A percentile compares a stretch with the other conserved stretches of the same genome.
Evolutionary conservation across 2,329 filamentous ascomycete species (phyloP).

Genomic region (Monilinia aucupariae): DNA sequence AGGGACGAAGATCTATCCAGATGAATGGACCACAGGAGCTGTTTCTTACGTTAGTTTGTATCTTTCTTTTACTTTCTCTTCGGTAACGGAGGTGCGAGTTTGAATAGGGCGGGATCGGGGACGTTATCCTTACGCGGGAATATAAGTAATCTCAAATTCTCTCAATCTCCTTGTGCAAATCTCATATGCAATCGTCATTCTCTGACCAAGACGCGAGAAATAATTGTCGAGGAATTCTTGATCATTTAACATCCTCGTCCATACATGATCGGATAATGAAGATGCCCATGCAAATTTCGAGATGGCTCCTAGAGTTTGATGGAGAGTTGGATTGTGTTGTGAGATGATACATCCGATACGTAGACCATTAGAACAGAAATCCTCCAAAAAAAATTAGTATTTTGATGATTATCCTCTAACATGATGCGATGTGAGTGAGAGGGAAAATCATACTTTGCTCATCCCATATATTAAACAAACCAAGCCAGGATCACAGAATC

Average conservation of each 20-base stretch:
- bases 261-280: conserved; percentile 17
- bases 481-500: conserved; percentile 42
- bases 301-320: conserved; percentile 12
- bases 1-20: conserved; percentile 19
- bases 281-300: conserved; percentile 22
- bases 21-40: conserved; percentile 20
- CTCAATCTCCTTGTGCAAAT: conserved; percentile 12
- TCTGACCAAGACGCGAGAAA: conserved; percentile 8
- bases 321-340: conserved; percentile 17
- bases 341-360: conserved; percentile 35
- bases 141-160: conserved; percentile 15
- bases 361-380: conserved; percentile 44
- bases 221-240: conserved; percentile 16
- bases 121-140: conserved; percentile 1
- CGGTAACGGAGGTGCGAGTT: too few relatives aligned
- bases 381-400: conserved; percentile 22
- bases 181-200: conserved; percentile 16
- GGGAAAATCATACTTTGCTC: conserved; percentile 18
- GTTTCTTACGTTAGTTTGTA: background rate
- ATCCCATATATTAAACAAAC: conserved; percentile 39
- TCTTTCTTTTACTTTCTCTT: background rate
- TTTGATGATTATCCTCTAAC: too few relatives aligned
- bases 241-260: conserved; percentile 18
- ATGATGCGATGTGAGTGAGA: too few relatives aligned
- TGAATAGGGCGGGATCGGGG: too few relatives aligned